A percentile compares a stretch with the other conserved stretches of the same genome.
Conservation (phyloP, 2,329 filamentous ascomycete genomes). For the Pestalotiopsis fici region DNA sequence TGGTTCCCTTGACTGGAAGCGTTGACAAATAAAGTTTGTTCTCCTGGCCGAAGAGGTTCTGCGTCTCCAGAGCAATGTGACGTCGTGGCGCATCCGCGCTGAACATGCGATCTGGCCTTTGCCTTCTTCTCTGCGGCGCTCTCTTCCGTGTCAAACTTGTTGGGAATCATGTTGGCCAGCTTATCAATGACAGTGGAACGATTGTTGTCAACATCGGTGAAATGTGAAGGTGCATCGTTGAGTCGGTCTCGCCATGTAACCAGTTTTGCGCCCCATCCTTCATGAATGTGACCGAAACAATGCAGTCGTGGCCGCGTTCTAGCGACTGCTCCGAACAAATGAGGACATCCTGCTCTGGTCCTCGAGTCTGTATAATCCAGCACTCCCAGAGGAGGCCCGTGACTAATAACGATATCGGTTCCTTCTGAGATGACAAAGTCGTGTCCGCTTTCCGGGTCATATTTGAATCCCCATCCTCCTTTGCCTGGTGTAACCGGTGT, state of each 20-base stretch:
- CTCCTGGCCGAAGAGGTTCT: constrained; percentile 32
- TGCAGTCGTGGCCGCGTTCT: constrained; percentile 46
- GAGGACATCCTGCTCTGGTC: constrained; percentile 40
- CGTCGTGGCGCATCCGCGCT: constrained; percentile 32
- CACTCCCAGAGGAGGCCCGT: constrained; percentile 54
- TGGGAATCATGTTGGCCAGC: constrained; percentile 26
- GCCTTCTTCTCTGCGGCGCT: constrained; percentile 13
- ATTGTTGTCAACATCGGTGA: constrained; percentile 44
- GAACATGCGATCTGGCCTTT: constrained; percentile 15
- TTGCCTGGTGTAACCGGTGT: constrained; percentile 52
- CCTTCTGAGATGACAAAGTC: constrained; percentile 32
- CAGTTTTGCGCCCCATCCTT: constrained; percentile 57
- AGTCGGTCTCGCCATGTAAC: constrained; percentile 48
- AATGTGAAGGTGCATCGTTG: constrained; percentile 32
- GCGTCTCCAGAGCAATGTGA: constrained; percentile 39
- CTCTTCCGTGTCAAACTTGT: constrained; percentile 19
- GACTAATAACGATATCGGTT: constrained; percentile 52
- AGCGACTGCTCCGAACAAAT: constrained; percentile 47
- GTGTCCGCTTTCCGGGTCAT: constrained; percentile 37
- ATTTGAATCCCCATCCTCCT: constrained; percentile 53
- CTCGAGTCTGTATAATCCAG: constrained; percentile 40
- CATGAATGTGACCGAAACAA: constrained; percentile 61
- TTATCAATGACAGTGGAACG: constrained; percentile 35
- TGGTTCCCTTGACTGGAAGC: constrained; percentile 42
- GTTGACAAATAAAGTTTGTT: constrained; percentile 62